Evolutionary conservation across 768 basidiomycete species (phyloP).

Genomic region (Xerocomellus amylosporus): DNA sequence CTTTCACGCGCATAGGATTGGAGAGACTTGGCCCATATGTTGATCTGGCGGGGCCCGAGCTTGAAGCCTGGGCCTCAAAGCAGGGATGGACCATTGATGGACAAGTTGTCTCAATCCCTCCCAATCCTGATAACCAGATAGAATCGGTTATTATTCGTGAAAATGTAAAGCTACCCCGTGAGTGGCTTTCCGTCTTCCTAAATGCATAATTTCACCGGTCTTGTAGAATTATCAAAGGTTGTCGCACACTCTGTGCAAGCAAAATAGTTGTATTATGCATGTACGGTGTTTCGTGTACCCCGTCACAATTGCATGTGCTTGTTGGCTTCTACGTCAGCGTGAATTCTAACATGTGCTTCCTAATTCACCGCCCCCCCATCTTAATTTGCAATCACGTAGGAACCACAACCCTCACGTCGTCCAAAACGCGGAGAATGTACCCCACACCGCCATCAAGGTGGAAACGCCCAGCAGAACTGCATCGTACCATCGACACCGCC

Average conservation of each 20-base stretch:
- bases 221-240: slow-evolving; percentile 71
- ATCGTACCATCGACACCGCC: slow-evolving; percentile 51
- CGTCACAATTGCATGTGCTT: slow-evolving; percentile 1
- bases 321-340: neutral
- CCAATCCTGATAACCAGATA: slow-evolving; percentile 87
- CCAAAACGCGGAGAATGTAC: slow-evolving; percentile 64
- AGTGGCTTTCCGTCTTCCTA: slow-evolving; percentile 29
- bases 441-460: slow-evolving; percentile 71
- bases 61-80: slow-evolving; percentile 57
- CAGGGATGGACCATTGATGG: slow-evolving; percentile 68
- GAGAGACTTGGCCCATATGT: slow-evolving; percentile 71
- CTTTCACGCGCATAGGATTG: slow-evolving; percentile 71
- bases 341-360: neutral
- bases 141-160: slow-evolving; percentile 84
- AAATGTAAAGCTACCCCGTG: slow-evolving; percentile 76
- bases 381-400: neutral
- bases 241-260: slow-evolving; percentile 67
- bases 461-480: slow-evolving; percentile 50
- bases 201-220: neutral
- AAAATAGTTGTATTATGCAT: slow-evolving; percentile 31
- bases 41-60: slow-evolving; percentile 59
- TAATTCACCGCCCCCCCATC: neutral
- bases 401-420: slow-evolving; percentile 25
- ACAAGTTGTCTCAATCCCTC: slow-evolving; percentile 64
- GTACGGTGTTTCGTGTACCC: slow-evolving; percentile 3